These are phyloP conservation scores for Vickermania spadyakhi DNA, from an alignment of 208 protist genomes.

Conservation along the genomic window DNA sequence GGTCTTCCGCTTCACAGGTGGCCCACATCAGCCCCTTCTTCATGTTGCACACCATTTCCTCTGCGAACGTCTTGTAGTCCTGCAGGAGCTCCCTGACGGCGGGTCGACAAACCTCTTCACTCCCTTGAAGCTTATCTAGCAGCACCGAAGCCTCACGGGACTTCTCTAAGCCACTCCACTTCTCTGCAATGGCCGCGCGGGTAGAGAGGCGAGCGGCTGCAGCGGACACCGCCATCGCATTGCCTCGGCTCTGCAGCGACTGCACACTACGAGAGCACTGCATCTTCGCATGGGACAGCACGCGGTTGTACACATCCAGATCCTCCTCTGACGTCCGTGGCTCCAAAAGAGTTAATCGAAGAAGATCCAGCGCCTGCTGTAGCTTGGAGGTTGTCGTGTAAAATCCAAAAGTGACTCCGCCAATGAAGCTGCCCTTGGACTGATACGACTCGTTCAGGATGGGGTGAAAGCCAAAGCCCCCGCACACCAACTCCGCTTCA, in stretches of 20 bases:
- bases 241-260: slow-evolving; percentile 56
- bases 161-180: slow-evolving; percentile 68
- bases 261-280: slow-evolving; percentile 54
- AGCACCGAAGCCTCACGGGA: slow-evolving; percentile 42
- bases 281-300: slow-evolving; percentile 61
- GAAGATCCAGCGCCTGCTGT: slow-evolving; percentile 58
- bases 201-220: slow-evolving; percentile 55
- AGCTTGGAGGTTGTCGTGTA: slow-evolving; percentile 84
- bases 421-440: slow-evolving; percentile 35
- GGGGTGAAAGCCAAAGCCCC: slow-evolving; percentile 66
- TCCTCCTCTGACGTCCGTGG: slow-evolving; percentile 44
- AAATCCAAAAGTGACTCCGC: slow-evolving; percentile 67
- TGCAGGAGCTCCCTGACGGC: slow-evolving; percentile 25
- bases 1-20: slow-evolving; percentile 68
- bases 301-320: slow-evolving; percentile 57
- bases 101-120: slow-evolving; percentile 15
- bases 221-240: slow-evolving; percentile 52
- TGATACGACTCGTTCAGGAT: slow-evolving; percentile 68
- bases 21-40: slow-evolving; percentile 57
- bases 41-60: slow-evolving; percentile 32
- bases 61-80: slow-evolving; percentile 28
- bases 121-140: slow-evolving; percentile 60
- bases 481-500: slow-evolving; percentile 71
- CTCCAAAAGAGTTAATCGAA: slow-evolving; percentile 53
- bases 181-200: slow-evolving; percentile 50